Evolutionary conservation across 2,329 filamentous ascomycete species (phyloP), one percentile per base, ranked within the genome.

Genomic region (Furcasterigmium sp.): DNA sequence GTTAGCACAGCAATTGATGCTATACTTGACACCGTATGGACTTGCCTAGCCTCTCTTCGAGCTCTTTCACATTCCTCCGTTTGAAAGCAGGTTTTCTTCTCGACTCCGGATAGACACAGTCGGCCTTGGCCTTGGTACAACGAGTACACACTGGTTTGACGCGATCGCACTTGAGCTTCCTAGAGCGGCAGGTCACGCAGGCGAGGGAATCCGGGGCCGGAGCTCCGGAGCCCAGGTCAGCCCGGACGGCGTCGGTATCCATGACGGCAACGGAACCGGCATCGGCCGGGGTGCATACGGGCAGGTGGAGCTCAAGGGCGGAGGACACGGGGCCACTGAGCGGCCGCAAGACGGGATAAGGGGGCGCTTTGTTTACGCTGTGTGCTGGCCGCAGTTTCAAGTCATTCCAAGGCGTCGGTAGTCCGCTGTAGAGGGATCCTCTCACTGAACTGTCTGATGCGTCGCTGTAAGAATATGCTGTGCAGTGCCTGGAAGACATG

Each of bases 121-220:
- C 83, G 59, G 84, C 82, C 41, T 81, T 77, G 37, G 91, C 67
- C 51, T 86, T 80, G 42, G 78, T 71, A 62, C 91, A 96, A 17
- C 90, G 91, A 34, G 81, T 79, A 57, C 91, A 96, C 20, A 80
- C 78, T 14, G 90, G 90, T 56, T 82, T 86, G 37, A 70, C 72
- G 23, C 90, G 85, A 64, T 96, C 90, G 67, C 91, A 96, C 63
- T 86, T 85, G 53, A 95, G 70, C 66, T 96, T 96, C 53, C 90
- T 76, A 56, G 84, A 84, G 51, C 91, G 78, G 62, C 90, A 95
- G 42, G 87, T 76, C 21, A 93, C 82, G 60, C 90, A 95, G 15
- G 90, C 87, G 63, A 95, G 82, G 17, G 69, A 63, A 53, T 74
- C 72, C 19, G 52, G 45, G 3, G 28, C 40, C 30, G 35, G 42